Evolutionary conservation across 495 filamentous ascomycete species (phyloP).

Genomic region (Penicillium diatomitis): DNA sequence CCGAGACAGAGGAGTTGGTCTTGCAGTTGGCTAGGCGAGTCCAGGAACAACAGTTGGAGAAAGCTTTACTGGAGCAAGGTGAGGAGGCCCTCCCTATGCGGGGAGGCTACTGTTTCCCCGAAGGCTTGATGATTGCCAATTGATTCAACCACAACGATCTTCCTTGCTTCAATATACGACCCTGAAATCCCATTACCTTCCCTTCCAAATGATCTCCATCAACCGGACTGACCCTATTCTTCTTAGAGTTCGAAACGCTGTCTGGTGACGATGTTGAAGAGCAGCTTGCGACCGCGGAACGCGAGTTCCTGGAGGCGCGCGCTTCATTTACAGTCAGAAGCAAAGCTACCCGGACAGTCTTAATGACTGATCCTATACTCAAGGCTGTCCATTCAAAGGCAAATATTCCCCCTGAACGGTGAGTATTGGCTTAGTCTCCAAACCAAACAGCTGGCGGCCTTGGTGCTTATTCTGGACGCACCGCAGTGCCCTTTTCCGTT

Average conservation of each 20-base stretch:
- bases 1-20: conserved; percentile 50
- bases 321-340: conserved; percentile 57
- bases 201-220: conserved; percentile 1
- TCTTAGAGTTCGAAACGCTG: conserved; percentile 20
- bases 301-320: conserved; percentile 58
- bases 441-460: background rate
- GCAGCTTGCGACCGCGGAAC: conserved; percentile 47
- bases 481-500: conserved; percentile 52
- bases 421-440: conserved; percentile 6
- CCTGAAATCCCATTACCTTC: background rate
- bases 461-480: conserved; percentile 2
- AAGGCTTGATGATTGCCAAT: background rate
- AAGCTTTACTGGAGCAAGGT: conserved; percentile 54
- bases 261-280: conserved; percentile 40
- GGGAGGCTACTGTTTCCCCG: background rate
- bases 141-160: background rate
- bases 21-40: conserved; percentile 61
- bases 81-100: conserved; percentile 1
- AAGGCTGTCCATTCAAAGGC: conserved; percentile 66
- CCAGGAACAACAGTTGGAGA: conserved; percentile 61
- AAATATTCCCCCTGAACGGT: conserved; percentile 61
- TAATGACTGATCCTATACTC: conserved; percentile 63
- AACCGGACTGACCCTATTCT: background rate
- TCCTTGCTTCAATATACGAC: too few relatives aligned
- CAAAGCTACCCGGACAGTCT: conserved; percentile 54